Evolutionary conservation across 192 early-diverging fungal genomes (phyloP), one percentile per base, ranked within the genome.

Genomic region (Phlyctochytrium planicorne): DNA sequence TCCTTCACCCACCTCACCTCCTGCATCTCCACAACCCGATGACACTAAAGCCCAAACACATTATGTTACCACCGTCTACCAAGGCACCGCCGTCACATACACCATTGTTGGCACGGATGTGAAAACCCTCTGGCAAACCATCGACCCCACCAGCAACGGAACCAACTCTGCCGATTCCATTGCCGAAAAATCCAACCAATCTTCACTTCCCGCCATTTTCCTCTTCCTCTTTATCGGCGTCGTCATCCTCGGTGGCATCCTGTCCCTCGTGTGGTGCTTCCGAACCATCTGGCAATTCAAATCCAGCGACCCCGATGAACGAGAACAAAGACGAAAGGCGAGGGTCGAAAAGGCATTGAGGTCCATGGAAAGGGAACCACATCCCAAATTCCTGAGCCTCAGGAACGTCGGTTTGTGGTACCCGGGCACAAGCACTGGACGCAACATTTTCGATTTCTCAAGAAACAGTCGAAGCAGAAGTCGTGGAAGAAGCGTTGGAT

Each of bases 221-320:
- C 20, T 47, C 10, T 47, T 47, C 40, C 10, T 47, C 40, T 47
- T 47, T 20, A 47, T 47, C 40, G 40, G 40, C 40, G 40, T 47
- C 10, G 40, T 47, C 10, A 20, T 47, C 10, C 40, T 47, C 40
- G 40, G 40, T 20, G 40, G 10, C 10, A 47, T 47, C 40, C 40
- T 47, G 20, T 47, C 40, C 10, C 40, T 47, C 40, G 40, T 47
- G 40, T 47, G 40, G 40, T 47, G 40, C 40, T 47, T 47, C 40
- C 40, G 40, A 6, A 47, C 40, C 20, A 47, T 47, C 40, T n/a
- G 40, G 40, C 20, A 6, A 20, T 20, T 6, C 6, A 47, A 6
- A 6, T 6, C 40, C 40, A 20, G 20, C 40, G 40, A 20, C 10
- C 40, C 40, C 40, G 40, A 47, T 14, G 10, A 47, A 6, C 40